Evolutionary conservation across 2,329 filamentous ascomycete species (phyloP), one percentile per base, ranked within the genome.

Genomic region (Botryosphaeria agaves): DNA sequence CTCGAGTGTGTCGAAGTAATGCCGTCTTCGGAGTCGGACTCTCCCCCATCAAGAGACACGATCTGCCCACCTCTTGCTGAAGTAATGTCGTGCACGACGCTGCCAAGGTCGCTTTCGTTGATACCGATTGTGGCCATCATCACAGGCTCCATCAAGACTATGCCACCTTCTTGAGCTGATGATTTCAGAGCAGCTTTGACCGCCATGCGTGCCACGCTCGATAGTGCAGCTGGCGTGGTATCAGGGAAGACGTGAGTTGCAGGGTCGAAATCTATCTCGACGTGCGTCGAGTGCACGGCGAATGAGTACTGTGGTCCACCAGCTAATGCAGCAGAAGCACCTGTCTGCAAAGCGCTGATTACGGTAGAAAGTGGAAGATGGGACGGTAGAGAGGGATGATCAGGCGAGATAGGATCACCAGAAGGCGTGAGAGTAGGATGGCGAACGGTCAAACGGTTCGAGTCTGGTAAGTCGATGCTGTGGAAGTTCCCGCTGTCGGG

Each of bases 81-180:
- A 2, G 73, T 76, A 21, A 91, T 69, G 45, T 89, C 77, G 40
- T 91, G 82, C 19, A 91, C 75, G 7, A 98, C 80, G 4, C 69
- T 69, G 3, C 85, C 84, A 1, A 93, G 74, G 5, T 71, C 75
- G 5, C 67, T 65, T 53, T 94, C 87, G 30, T 89, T 81, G 29
- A 89, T 83, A 40, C 72, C 75, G 46, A 98, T 92, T 31, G 76
- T 73, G 4, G 81, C 82, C 36, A 76, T 74, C 83, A 95, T 94
- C 32, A 98, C 80, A 1, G 89, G 89, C 47, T 98, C 89, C 57
- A 95, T 77, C 23, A 98, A 61, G 1, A 68, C 66, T 1, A 83
- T 67, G 3, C 61, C 57, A 3, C 58, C 47, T 17, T 56, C 52
- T 7, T 64, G 56, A 32, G 70, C 63, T 0, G 74, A 71, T 12